Evolutionary conservation across 495 filamentous ascomycete species (phyloP).

Genomic region (Xylaria telfairii): DNA sequence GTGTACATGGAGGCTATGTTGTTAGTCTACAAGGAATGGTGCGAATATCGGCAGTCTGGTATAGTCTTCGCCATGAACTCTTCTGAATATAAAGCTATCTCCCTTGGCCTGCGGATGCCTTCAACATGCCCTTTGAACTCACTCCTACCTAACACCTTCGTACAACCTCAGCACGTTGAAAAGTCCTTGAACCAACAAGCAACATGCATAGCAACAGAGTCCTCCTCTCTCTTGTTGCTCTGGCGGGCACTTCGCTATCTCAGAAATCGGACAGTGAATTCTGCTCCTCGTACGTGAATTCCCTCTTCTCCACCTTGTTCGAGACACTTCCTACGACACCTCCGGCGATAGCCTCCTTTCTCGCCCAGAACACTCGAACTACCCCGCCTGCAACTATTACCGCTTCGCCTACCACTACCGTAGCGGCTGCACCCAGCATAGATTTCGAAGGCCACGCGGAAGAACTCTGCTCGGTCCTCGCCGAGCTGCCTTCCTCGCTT

Average conservation of each 20-base stretch:
- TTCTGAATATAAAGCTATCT: slow-evolving; percentile 1
- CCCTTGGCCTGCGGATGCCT: background rate
- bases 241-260: background rate
- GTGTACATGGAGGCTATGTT: too few relatives aligned
- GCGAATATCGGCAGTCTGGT: too few relatives aligned
- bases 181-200: background rate
- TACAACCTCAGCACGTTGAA: background rate
- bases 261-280: background rate
- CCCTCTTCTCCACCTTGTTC: background rate
- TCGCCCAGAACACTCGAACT: background rate
- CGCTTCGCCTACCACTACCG: too few relatives aligned
- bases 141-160: background rate
- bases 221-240: background rate
- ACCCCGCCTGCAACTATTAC: background rate
- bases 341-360: background rate
- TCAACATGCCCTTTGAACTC: background rate
- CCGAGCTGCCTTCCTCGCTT: background rate
- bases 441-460: background rate
- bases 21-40: too few relatives aligned
- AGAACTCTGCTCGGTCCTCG: background rate
- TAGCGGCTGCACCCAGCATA: too few relatives aligned
- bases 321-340: background rate
- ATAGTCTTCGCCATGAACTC: too few relatives aligned
- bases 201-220: background rate
- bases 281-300: background rate